phyloP scores from a whole-genome alignment of 2,329 filamentous ascomycete species.

The Daldinia sp. region DNA sequence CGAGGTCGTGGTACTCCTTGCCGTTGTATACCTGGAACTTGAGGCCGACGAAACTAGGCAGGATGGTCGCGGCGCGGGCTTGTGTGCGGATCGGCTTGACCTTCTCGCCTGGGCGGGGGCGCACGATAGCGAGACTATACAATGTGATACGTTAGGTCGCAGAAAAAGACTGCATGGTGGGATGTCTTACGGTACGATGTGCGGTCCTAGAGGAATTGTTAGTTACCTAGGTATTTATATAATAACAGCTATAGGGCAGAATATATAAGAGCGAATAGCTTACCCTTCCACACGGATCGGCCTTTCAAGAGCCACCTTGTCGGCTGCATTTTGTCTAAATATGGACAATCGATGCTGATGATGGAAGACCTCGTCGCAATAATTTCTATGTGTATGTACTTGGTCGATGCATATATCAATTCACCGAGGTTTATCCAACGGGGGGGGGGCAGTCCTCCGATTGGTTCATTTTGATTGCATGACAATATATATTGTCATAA shows the following conservation, averaged over 20 bases:
- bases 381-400: slow-evolving; percentile 11
- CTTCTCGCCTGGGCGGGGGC: slow-evolving; percentile 66
- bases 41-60: slow-evolving; percentile 90
- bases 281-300: slow-evolving; percentile 49
- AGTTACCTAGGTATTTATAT: no score
- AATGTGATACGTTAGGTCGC: not conserved
- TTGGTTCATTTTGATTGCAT: no score
- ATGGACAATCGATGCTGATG: slow-evolving; percentile 9
- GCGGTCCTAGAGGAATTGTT: slow-evolving; percentile 61
- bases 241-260: no score
- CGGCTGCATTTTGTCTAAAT: slow-evolving; percentile 47
- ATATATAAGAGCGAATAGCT: slow-evolving; percentile 1
- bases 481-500: no score
- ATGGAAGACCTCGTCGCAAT: slow-evolving; percentile 29
- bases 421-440: no score
- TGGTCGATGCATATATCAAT: not conserved
- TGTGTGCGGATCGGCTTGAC: slow-evolving; percentile 82
- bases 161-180: not conserved
- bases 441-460: no score
- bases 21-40: slow-evolving; percentile 93
- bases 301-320: slow-evolving; percentile 49
- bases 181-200: slow-evolving; percentile 72
- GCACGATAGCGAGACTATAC: slow-evolving; percentile 70
- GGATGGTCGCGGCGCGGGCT: slow-evolving; percentile 85
- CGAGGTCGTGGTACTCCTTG: slow-evolving; percentile 82